phyloP scores from a whole-genome alignment of 2,329 filamentous ascomycete species.

The Curvularia eragrostidis region DNA sequence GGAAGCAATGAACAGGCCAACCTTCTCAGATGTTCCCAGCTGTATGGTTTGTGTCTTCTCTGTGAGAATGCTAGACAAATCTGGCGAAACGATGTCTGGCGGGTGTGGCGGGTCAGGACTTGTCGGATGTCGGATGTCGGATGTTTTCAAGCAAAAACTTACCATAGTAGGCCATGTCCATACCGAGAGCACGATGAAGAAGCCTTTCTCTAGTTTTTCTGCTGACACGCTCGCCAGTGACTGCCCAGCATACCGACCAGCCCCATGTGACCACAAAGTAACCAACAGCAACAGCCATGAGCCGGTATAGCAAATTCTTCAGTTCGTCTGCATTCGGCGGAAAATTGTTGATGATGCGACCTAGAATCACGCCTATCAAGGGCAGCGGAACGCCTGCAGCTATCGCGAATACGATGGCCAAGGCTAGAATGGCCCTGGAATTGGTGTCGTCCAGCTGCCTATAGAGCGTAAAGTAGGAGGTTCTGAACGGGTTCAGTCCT shows the following conservation, averaged over 20 bases:
- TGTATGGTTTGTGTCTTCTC: slow-evolving; percentile 57
- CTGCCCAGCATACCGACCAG: slow-evolving; percentile 59
- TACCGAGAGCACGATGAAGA: slow-evolving; percentile 56
- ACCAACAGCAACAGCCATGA: slow-evolving; percentile 55
- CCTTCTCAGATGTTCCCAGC: slow-evolving; percentile 56
- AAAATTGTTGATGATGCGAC: slow-evolving; percentile 59
- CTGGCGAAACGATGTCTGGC: slow-evolving; percentile 55
- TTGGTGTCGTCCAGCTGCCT: slow-evolving; percentile 52
- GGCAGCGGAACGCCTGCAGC: slow-evolving; percentile 65
- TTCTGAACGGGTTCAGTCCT: slow-evolving; percentile 54
- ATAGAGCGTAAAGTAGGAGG: slow-evolving; percentile 59
- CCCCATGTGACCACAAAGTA: slow-evolving; percentile 60
- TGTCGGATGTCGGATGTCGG: neutral
- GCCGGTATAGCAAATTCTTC: slow-evolving; percentile 49
- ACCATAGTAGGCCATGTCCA: slow-evolving; percentile 59
- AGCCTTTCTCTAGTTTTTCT: slow-evolving; percentile 56
- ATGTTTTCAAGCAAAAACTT: neutral
- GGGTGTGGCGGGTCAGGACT: neutral
- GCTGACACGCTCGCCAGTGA: slow-evolving; percentile 59
- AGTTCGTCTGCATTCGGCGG: slow-evolving; percentile 57
- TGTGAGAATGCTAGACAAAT: slow-evolving; percentile 56
- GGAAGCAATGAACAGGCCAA: slow-evolving; percentile 55
- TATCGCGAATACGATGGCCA: slow-evolving; percentile 54
- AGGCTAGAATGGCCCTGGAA: slow-evolving; percentile 46
- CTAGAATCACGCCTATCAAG: slow-evolving; percentile 66